A percentile compares a stretch with the other conserved stretches of the same genome.
Evolutionary conservation across 148 eudicot species (phyloP).

Genomic region (Vaccinium corymbosum): DNA sequence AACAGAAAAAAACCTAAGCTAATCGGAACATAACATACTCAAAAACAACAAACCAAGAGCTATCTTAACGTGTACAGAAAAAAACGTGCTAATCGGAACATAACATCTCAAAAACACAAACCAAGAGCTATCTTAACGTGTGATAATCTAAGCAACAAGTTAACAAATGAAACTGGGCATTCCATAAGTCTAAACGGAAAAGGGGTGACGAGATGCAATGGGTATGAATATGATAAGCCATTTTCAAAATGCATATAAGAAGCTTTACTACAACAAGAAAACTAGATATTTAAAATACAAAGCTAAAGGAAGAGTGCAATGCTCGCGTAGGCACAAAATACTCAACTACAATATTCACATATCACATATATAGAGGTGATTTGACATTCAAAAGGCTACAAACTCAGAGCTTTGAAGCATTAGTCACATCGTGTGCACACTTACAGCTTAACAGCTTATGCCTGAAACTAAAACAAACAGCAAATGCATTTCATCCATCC

Average conservation of each 20-base stretch:
- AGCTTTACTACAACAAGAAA: background rate
- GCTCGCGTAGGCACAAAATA: constrained; percentile 9
- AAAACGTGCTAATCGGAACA: background rate
- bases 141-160: background rate
- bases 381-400: constrained; percentile 16
- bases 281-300: background rate
- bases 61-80: too few species aligned
- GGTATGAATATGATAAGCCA: background rate
- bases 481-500: constrained; percentile 21
- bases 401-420: constrained; percentile 20
- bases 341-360: constrained; percentile 35
- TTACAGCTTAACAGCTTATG: constrained; percentile 10
- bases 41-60: too few species aligned
- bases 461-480: constrained; percentile 19
- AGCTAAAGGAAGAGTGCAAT: constrained; percentile 13
- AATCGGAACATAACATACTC: too few species aligned
- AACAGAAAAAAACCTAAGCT: too few species aligned
- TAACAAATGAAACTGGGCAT: background rate
- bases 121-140: background rate
- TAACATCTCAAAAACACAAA: background rate
- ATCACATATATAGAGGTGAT: constrained; percentile 23
- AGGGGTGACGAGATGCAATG: background rate
- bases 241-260: background rate
- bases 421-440: constrained; percentile 21
- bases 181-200: background rate